Evolutionary conservation across 1,284 basidiomycete species (phyloP).

Genomic region (Cutaneotrichosporon sp.): DNA sequence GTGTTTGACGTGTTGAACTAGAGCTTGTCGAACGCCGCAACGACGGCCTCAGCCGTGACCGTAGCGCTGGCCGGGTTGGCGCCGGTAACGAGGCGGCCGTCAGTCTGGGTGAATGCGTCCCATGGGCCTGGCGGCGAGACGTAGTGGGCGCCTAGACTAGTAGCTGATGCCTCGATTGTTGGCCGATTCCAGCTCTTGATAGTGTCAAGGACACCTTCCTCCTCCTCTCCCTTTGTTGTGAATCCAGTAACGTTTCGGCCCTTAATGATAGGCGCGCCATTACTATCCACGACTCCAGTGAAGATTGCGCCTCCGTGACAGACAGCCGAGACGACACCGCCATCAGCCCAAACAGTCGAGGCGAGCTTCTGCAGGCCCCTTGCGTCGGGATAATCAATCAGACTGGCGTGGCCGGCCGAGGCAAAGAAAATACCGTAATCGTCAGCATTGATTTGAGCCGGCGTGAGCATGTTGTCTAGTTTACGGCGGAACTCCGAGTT

Average conservation of each 20-base stretch:
- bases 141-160: conserved; percentile 21
- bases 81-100: conserved; percentile 27
- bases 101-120: conserved; percentile 24
- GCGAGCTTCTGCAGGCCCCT: conserved; percentile 24
- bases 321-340: conserved; percentile 27
- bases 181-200: conserved; percentile 26
- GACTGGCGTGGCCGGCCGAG: conserved; percentile 25
- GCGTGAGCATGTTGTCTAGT: conserved; percentile 23
- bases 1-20: background rate
- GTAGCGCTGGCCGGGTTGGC: conserved; percentile 24
- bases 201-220: conserved; percentile 23
- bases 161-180: conserved; percentile 22
- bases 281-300: conserved; percentile 3
- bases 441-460: conserved; percentile 15
- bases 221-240: conserved; percentile 26
- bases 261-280: conserved; percentile 19
- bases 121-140: conserved; percentile 19
- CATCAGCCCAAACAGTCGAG: conserved; percentile 16
- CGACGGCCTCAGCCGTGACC: conserved; percentile 22
- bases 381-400: conserved; percentile 29
- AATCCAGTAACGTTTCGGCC: conserved; percentile 28
- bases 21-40: conserved; percentile 21
- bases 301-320: conserved; percentile 28
- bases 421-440: conserved; percentile 32
- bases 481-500: conserved; percentile 24